Conservation (phyloP, 2,329 filamentous ascomycete species). For the Aspergillus novoparasiticus region DNA sequence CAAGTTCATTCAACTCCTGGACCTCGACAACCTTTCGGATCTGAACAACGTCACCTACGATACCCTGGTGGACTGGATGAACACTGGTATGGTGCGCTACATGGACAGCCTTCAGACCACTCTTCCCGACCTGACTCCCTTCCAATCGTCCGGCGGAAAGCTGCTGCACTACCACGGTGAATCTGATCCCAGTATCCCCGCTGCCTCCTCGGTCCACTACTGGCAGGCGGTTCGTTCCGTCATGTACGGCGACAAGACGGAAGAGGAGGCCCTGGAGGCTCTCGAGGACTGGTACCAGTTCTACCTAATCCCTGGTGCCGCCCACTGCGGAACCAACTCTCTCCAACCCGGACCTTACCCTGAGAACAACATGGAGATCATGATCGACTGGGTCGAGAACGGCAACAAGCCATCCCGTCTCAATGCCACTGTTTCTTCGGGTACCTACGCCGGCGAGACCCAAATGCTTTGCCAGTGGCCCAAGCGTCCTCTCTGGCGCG, state of each 20-base stretch:
- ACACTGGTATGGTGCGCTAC: conserved; percentile 52
- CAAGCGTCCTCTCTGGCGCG: conserved; percentile 33
- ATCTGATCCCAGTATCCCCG: conserved; percentile 55
- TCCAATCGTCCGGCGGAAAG: conserved; percentile 56
- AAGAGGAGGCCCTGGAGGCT: conserved; percentile 43
- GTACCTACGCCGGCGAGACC: conserved; percentile 33
- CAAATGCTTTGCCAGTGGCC: conserved; percentile 42
- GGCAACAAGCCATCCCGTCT: conserved; percentile 48
- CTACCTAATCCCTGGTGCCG: conserved; percentile 57
- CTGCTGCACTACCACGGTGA: conserved; percentile 63
- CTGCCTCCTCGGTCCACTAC: conserved; percentile 59
- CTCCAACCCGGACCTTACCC: conserved; percentile 51
- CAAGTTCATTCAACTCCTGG: conserved; percentile 32
- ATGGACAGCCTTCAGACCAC: conserved; percentile 57
- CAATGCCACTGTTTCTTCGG: conserved; percentile 42
- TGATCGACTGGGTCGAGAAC: conserved; percentile 59
- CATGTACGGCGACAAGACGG: conserved; percentile 50
- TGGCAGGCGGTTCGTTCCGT: conserved; percentile 55
- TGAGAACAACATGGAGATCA: conserved; percentile 48
- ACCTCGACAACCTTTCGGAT: conserved; percentile 43
- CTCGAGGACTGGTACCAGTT: conserved; percentile 58
- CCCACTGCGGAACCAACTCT: conserved; percentile 53
- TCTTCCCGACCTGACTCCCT: conserved; percentile 54
- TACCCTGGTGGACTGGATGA: conserved; percentile 59
- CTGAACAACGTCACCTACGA: conserved; percentile 58